These are phyloP conservation scores for Kluyveromyces sp. DNA, from an alignment of 1,139 yeast genomes.

Conservation along the genomic window DNA sequence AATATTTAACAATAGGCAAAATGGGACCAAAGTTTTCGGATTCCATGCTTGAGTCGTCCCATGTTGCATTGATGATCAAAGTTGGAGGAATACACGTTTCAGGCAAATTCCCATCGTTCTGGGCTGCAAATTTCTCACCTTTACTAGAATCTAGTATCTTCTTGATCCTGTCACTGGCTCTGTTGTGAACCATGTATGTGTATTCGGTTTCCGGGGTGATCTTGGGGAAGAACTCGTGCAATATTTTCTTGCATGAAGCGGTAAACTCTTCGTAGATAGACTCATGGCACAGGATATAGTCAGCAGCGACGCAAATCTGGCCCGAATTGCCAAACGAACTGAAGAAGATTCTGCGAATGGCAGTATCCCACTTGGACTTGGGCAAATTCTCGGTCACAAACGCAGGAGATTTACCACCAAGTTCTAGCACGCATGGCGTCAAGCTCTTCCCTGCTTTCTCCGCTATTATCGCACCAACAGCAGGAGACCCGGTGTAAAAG, in stretches of 20 bases:
- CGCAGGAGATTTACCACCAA: slow-evolving; percentile 92
- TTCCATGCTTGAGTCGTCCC: slow-evolving; percentile 66
- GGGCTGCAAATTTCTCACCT: slow-evolving; percentile 42
- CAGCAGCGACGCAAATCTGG: slow-evolving; percentile 87
- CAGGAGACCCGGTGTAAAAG: slow-evolving; percentile 74
- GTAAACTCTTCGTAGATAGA: slow-evolving; percentile 49
- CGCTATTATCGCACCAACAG: slow-evolving; percentile 72
- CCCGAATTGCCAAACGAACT: slow-evolving; percentile 80
- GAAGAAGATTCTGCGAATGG: slow-evolving; percentile 69
- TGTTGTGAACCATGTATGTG: slow-evolving; percentile 58
- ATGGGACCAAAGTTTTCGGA: slow-evolving; percentile 83
- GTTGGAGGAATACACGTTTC: slow-evolving; percentile 67
- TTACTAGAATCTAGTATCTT: slow-evolving; percentile 43
- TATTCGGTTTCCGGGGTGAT: slow-evolving; percentile 34
- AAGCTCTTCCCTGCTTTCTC: slow-evolving; percentile 75
- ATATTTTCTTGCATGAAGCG: slow-evolving; percentile 35
- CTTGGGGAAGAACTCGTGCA: slow-evolving; percentile 42
- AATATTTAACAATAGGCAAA: slow-evolving; percentile 60
- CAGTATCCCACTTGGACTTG: slow-evolving; percentile 37
- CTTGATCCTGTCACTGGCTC: slow-evolving; percentile 47
- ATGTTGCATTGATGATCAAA: slow-evolving; percentile 49
- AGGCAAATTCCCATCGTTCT: slow-evolving; percentile 38
- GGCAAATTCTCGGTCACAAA: slow-evolving; percentile 50
- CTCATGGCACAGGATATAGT: slow-evolving; percentile 64
- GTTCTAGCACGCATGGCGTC: slow-evolving; percentile 75